Evolutionary conservation across 371 early-diverging fungal genomes (phyloP), one percentile per base, ranked within the genome.

Genomic region (Mucor piriformis): DNA sequence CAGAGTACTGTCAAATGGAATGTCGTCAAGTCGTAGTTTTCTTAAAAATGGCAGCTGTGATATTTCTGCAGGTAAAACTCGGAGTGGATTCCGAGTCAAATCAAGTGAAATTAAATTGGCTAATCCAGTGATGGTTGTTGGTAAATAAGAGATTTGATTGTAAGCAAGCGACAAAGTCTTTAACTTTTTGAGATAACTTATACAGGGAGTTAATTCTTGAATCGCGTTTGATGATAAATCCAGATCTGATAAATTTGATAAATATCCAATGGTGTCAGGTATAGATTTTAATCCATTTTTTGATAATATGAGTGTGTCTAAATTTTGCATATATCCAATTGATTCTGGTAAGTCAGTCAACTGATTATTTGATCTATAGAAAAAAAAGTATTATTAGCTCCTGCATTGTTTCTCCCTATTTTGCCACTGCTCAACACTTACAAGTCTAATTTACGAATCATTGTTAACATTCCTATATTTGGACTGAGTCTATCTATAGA

Each of bases 71-170:
- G 69, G 73, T 11, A 72, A 46, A 18, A 55, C 50, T 20, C 27
- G 44, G 6, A 92, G 61, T 11, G 68, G 70, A 74, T 91, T 92
- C 21, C 77, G 70, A 35, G 85, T 73, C 6, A 92, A 61, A 55
- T 84, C 83, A 2, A 91, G 76, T 2, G 74, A 54, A 16, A 78
- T 77, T 34, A 92, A 71, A 61, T 80, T 77, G 37, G 70, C 69
- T 50, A 92, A 56, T 51, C 84, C 76, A 15, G 86, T 88, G 23
- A 92, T 88, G 54, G 88, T 85, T 11, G 75, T 63, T 2, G 92
- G 89, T 57, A 92, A 63, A 40, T 51, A 23, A 11, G 37, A 6
- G 8, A 69, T 46, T 23, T 29, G 38, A 21, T 69, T 69, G 20
- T 27, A 35, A 3, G 56, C 44, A 5, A 69, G 23, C 1, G 55